Percentiles rank a stretch among this genome's conserved stretches.
Evolutionary conservation across 306 rosid genomes (phyloP).

Genomic region (Quillaja saponaria): DNA sequence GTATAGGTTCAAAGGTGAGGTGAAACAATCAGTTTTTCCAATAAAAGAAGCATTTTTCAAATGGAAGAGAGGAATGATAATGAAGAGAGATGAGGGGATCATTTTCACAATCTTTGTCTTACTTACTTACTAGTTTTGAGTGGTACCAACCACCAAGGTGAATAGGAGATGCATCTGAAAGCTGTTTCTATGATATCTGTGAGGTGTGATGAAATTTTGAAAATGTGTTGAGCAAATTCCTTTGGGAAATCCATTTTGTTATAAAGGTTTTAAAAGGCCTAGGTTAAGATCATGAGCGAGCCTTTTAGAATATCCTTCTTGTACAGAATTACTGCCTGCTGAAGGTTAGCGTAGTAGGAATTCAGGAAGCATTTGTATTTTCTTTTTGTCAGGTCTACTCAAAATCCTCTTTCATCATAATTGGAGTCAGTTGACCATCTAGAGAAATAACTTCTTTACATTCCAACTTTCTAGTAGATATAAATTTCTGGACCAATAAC

Average conservation of each 20-base stretch:
- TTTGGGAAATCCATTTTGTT: background rate
- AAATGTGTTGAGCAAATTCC: background rate
- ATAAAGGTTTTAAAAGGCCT: too few species aligned
- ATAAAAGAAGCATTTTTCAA: background rate
- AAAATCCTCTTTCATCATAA: background rate
- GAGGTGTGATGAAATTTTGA: background rate
- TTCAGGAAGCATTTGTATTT: background rate
- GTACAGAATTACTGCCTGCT: background rate
- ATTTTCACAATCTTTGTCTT: background rate
- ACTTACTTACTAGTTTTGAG: too few species aligned
- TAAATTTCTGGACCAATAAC: too few species aligned
- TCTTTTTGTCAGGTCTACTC: background rate
- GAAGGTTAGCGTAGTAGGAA: background rate
- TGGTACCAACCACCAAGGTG: too few species aligned
- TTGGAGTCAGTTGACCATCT: background rate
- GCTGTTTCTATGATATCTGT: too few species aligned
- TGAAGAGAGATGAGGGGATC: background rate
- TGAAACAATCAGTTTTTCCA: background rate
- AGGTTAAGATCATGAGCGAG: too few species aligned
- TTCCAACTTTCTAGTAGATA: too few species aligned
- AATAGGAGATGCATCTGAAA: too few species aligned
- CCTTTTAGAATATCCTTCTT: background rate
- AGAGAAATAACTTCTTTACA: background rate
- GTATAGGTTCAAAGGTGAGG: background rate
- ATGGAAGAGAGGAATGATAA: background rate